These are phyloP conservation scores for Arthrobotrys megalospora DNA, from an alignment of 2,329 filamentous ascomycete species.

Conservation along the genomic window DNA sequence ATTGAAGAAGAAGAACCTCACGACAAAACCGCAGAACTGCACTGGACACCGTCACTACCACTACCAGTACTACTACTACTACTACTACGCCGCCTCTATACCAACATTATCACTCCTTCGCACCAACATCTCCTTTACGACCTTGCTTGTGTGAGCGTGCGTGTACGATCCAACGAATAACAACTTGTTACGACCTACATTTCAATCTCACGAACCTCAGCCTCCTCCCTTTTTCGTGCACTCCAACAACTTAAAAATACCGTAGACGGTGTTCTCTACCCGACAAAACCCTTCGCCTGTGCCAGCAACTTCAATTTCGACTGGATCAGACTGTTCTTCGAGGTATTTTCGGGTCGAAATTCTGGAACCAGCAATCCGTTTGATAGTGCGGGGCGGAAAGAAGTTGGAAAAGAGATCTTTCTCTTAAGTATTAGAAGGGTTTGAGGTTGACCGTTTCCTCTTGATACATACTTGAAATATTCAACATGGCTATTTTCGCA, in stretches of 20 bases:
- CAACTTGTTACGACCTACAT: constrained; percentile 32
- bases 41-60: constrained; percentile 11
- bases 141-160: not conserved
- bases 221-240: constrained; percentile 45
- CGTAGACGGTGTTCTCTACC: constrained; percentile 42
- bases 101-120: not conserved
- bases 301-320: constrained; percentile 23
- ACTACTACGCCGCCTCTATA: not conserved
- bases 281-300: constrained; percentile 31
- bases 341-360: constrained; percentile 36
- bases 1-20: not conserved
- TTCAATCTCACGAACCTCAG: constrained; percentile 19
- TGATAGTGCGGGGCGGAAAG: constrained; percentile 17
- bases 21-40: constrained; percentile 6
- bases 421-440: constrained; percentile 27
- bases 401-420: constrained; percentile 19
- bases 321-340: constrained; percentile 21
- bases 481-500: constrained; percentile 45
- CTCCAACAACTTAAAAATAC: constrained; percentile 21
- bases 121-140: constrained; percentile 14
- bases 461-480: constrained; percentile 27
- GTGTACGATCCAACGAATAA: constrained; percentile 15
- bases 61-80: no score
- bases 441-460: constrained; percentile 26
- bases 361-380: constrained; percentile 29